A percentile compares a stretch with the other conserved stretches of the same genome.
phyloP scores from a whole-genome alignment of 495 filamentous ascomycete species.

The Penicillium argentinense region DNA sequence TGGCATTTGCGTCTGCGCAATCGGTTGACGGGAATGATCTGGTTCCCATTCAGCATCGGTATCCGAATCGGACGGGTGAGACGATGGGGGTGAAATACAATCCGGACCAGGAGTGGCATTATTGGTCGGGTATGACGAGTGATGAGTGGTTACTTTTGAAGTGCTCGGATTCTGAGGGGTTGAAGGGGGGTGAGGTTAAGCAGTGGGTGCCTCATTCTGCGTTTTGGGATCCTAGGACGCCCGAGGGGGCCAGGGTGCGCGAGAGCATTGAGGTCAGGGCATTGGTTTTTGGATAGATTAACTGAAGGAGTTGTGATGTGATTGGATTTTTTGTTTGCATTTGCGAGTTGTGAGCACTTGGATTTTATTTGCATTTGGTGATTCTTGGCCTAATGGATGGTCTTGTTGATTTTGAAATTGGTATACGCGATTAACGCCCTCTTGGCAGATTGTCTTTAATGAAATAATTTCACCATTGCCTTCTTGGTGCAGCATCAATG shows the following conservation, averaged over 20 bases:
- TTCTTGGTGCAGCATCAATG: too few species aligned
- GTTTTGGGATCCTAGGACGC: slow-evolving; percentile 71
- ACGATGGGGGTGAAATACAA: slow-evolving; percentile 70
- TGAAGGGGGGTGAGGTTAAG: slow-evolving; percentile 54
- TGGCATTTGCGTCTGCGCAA: slow-evolving; percentile 67
- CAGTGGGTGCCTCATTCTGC: slow-evolving; percentile 78
- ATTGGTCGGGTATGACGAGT: slow-evolving; percentile 74
- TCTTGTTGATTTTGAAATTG: too few species aligned
- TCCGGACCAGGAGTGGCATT: slow-evolving; percentile 66
- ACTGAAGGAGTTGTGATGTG: too few species aligned
- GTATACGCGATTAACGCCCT: too few species aligned
- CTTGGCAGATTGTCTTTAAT: too few species aligned
- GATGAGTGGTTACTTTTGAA: slow-evolving; percentile 76
- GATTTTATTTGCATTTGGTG: too few species aligned
- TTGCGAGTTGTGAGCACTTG: background rate
- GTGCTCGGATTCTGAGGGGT: slow-evolving; percentile 63
- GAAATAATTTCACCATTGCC: too few species aligned
- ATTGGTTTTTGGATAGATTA: slow-evolving; percentile 70
- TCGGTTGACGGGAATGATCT: slow-evolving; percentile 59
- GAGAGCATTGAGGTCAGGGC: slow-evolving; percentile 90
- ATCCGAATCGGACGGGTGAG: slow-evolving; percentile 69
- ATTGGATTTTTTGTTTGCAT: too few species aligned
- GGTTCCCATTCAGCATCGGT: slow-evolving; percentile 71
- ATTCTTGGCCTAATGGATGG: too few species aligned
- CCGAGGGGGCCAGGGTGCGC: slow-evolving; percentile 55